phyloP scores from a whole-genome alignment of 1,284 basidiomycete species.

The Rhodotorula glutinis region DNA sequence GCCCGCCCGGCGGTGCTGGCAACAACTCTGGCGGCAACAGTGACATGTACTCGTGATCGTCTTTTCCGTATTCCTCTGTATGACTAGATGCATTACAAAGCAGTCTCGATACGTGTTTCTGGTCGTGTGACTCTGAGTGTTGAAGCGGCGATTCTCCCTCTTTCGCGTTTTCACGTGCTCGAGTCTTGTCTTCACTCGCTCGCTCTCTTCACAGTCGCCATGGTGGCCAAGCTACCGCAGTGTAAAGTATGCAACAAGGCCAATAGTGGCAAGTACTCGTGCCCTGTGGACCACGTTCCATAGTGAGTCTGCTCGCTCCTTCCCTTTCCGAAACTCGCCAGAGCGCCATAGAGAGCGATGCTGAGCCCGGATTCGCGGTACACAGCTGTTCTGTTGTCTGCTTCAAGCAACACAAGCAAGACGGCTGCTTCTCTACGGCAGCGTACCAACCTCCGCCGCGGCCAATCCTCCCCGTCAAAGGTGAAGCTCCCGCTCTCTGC shows the following conservation, averaged over 20 bases:
- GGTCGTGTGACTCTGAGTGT: background rate
- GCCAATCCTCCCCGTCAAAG: constrained; percentile 3
- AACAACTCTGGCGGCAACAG: constrained; percentile 40
- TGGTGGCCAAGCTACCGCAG: constrained; percentile 19
- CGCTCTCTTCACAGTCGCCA: background rate
- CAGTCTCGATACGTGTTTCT: too few species aligned
- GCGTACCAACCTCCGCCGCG: constrained; percentile 11
- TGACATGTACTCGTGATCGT: constrained; percentile 42
- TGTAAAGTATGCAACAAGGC: constrained; percentile 32
- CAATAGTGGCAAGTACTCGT: constrained; percentile 24
- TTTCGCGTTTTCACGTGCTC: background rate
- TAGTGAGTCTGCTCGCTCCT: constrained; percentile 18
- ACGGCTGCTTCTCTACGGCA: constrained; percentile 17
- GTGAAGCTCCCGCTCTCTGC: background rate
- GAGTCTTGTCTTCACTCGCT: background rate
- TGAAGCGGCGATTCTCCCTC: background rate
- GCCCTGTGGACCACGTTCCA: constrained; percentile 23
- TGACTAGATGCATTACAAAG: too few species aligned
- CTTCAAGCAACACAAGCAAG: constrained; percentile 35
- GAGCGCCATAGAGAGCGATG: background rate
- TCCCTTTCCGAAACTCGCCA: too few species aligned
- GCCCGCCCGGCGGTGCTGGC: constrained; percentile 42
- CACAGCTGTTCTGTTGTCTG: constrained; percentile 30
- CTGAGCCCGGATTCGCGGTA: background rate
- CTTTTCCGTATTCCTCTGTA: background rate